Percentiles rank a stretch among this genome's conserved stretches.
Evolutionary conservation across 345 rosid genomes (phyloP).

Genomic region (Aethionema arabicum): DNA sequence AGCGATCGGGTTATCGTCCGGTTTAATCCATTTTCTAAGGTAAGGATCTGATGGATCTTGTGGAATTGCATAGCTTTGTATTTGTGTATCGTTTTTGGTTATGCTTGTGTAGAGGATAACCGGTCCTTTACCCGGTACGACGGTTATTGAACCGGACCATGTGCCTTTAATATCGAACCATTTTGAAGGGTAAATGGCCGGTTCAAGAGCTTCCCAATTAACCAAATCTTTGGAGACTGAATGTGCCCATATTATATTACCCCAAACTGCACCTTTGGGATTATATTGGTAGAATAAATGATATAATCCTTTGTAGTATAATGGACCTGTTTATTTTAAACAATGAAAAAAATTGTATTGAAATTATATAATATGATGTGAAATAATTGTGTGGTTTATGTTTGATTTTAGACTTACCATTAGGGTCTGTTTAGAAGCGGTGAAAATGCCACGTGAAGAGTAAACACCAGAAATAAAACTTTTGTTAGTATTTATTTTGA

Average conservation of each 20-base stretch:
- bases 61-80: conserved; percentile 79
- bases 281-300: conserved; percentile 92
- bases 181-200: conserved; percentile 64
- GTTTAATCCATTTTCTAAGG: conserved; percentile 78
- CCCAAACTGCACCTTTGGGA: conserved; percentile 89
- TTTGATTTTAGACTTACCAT: conserved; percentile 40
- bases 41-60: conserved; percentile 66
- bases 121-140: conserved; percentile 62
- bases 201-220: conserved; percentile 72
- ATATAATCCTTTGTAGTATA: conserved; percentile 75
- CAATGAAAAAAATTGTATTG: no score
- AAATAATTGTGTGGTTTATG: no score
- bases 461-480: background rate
- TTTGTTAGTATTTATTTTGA: background rate
- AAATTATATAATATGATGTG: background rate
- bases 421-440: conserved; percentile 42
- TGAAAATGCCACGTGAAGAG: background rate
- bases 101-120: conserved; percentile 75
- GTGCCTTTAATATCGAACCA: conserved; percentile 69
- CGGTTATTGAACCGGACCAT: conserved; percentile 93
- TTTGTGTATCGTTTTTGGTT: conserved; percentile 44
- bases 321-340: conserved; percentile 47
- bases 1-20: conserved; percentile 61
- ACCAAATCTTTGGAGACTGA: conserved; percentile 82
- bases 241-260: conserved; percentile 96